These are phyloP conservation scores for Monsonia emarginata DNA, from an alignment of 441 rosid genomes.

Conservation along the genomic window DNA sequence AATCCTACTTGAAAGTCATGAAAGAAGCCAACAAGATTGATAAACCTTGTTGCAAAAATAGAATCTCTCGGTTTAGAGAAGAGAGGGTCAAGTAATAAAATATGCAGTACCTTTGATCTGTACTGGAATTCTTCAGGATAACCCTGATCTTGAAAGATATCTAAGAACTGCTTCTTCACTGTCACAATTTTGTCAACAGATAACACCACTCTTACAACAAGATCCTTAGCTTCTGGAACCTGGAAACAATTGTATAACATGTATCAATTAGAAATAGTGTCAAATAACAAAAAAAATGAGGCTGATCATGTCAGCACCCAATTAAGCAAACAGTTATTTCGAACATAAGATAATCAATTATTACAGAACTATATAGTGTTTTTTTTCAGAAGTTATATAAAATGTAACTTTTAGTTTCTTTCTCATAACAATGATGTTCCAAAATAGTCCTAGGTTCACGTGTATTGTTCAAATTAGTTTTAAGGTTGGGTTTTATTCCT, in stretches of 20 bases:
- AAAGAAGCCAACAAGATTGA: not conserved
- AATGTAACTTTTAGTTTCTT: too few species aligned
- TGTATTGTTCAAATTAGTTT: too few species aligned
- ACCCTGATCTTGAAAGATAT: constrained; percentile 81
- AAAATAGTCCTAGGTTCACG: too few species aligned
- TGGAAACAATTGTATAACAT: constrained; percentile 21
- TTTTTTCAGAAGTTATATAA: too few species aligned
- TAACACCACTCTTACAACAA: constrained; percentile 91
- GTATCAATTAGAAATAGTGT: not conserved
- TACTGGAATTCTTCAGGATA: constrained; percentile 87
- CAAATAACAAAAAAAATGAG: not conserved
- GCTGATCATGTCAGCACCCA: not conserved
- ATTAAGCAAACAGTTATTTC: not conserved
- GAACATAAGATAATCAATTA: not conserved
- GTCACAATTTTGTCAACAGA: constrained; percentile 96
- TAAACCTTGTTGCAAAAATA: not conserved
- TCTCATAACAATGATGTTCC: too few species aligned
- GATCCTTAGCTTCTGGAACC: constrained; percentile 92
- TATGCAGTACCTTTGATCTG: constrained; percentile 66
- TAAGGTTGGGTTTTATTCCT: too few species aligned
- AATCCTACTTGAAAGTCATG: too few species aligned
- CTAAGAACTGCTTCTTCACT: constrained; percentile 88
- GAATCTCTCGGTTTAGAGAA: not conserved
- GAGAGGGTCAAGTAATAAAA: constrained; percentile 11
- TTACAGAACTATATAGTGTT: not conserved